phyloP scores from a whole-genome alignment of 2,329 filamentous ascomycete genomes.

The Paracoccidioides lutzii region DNA sequence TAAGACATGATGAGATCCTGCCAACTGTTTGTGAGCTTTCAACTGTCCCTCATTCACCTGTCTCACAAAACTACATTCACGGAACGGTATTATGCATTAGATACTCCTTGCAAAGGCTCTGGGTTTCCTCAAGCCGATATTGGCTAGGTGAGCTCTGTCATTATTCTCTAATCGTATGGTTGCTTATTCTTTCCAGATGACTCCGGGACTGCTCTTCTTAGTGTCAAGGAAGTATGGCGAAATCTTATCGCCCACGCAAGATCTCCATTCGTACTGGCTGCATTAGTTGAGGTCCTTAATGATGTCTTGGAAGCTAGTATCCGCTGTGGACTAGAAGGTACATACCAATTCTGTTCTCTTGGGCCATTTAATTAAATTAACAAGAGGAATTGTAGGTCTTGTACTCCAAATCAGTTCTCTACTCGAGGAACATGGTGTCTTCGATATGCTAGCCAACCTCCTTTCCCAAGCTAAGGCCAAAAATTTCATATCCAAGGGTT shows the following conservation, averaged over 20 bases:
- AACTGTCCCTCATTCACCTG: slow-evolving; percentile 7
- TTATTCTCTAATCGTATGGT: slow-evolving; percentile 7
- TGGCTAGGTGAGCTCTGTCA: slow-evolving; percentile 21
- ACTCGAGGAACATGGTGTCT: neutral
- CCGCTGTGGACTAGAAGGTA: slow-evolving; percentile 21
- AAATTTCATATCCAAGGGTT: neutral
- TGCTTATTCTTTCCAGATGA: slow-evolving; percentile 16
- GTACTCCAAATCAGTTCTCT: neutral
- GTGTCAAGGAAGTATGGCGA: slow-evolving; percentile 16
- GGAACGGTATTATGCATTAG: slow-evolving; percentile 29
- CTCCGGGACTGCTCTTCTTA: slow-evolving; percentile 15
- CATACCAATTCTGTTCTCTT: neutral
- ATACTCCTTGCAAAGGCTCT: slow-evolving; percentile 26
- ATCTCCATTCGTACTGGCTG: slow-evolving; percentile 25
- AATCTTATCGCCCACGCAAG: slow-evolving; percentile 17
- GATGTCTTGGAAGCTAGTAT: slow-evolving; percentile 24
- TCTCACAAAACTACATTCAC: slow-evolving; percentile 27
- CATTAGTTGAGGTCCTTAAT: slow-evolving; percentile 26
- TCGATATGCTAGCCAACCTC: neutral
- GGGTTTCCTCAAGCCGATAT: slow-evolving; percentile 20
- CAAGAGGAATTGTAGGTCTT: neutral
- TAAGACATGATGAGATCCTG: slow-evolving; percentile 23
- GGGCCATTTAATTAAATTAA: neutral
- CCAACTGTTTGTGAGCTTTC: slow-evolving; percentile 18
- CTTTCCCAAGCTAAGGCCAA: neutral